Percentiles rank a stretch among this genome's conserved stretches.
These are phyloP conservation scores for Melocanna baccifera DNA, from an alignment of 176 grass and related monocot species.

Conservation along the genomic window DNA sequence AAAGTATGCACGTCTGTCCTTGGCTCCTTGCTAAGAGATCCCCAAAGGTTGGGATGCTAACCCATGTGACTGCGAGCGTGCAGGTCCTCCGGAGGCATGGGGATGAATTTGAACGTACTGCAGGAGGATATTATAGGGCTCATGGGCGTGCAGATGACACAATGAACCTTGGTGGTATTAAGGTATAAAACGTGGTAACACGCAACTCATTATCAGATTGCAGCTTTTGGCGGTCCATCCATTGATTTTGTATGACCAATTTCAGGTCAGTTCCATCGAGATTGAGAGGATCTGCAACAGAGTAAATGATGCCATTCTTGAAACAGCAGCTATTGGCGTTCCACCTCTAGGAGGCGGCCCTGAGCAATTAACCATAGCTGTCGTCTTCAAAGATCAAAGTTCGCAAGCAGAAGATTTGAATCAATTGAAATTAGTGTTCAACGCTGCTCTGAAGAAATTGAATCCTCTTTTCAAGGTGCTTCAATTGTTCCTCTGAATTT, in stretches of 20 bases:
- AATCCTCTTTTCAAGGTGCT: slow-evolving; percentile 93
- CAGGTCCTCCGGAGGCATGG: slow-evolving; percentile 92
- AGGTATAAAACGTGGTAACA: slow-evolving; percentile 45
- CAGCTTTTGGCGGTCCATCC: neutral
- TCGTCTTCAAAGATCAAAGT: slow-evolving; percentile 68
- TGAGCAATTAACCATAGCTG: slow-evolving; percentile 75
- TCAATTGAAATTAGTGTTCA: slow-evolving; percentile 63
- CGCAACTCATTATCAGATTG: neutral
- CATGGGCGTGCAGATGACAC: slow-evolving; percentile 94
- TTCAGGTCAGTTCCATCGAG: slow-evolving; percentile 90
- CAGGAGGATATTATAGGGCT: slow-evolving; percentile 71
- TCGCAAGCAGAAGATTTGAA: slow-evolving; percentile 47
- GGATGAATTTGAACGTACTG: slow-evolving; percentile 77
- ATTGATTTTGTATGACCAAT: slow-evolving; percentile 1
- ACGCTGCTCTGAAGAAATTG: slow-evolving; percentile 76
- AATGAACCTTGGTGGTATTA: slow-evolving; percentile 98
- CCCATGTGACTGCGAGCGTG: slow-evolving; percentile 6
- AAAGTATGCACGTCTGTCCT: slow-evolving; percentile 43
- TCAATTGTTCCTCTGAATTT: neutral
- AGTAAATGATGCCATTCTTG: slow-evolving; percentile 60
- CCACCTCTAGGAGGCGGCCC: slow-evolving; percentile 81
- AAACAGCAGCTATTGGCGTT: slow-evolving; percentile 89
- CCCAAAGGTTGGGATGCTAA: slow-evolving; percentile 23
- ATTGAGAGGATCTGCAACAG: slow-evolving; percentile 88
- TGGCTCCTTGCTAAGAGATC: neutral